These are phyloP conservation scores for Vigna radiata DNA, from an alignment of 306 rosid species.

Conservation along the genomic window DNA sequence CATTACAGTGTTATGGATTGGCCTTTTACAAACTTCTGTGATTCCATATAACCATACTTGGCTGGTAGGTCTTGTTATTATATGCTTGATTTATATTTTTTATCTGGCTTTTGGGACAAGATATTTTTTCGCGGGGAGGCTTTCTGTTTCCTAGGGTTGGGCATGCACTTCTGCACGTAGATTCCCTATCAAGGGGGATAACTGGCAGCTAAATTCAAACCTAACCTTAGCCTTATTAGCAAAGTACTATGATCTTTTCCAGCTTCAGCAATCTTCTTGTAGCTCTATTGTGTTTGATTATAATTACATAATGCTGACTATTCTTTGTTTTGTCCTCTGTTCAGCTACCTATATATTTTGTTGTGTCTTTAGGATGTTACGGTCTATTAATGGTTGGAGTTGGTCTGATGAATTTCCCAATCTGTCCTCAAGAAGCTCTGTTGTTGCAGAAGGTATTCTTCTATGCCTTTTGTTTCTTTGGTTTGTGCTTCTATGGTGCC, in stretches of 20 bases:
- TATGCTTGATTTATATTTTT: constrained; percentile 7
- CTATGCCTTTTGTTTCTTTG: constrained; percentile 6
- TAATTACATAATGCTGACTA: constrained; percentile 37
- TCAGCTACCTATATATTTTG: constrained; percentile 74
- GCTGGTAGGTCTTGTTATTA: constrained; percentile 70
- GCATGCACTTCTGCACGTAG: background rate
- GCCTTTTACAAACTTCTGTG: constrained; percentile 66
- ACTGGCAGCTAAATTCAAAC: constrained; percentile 20
- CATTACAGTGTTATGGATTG: constrained; percentile 75
- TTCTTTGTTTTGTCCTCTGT: constrained; percentile 36
- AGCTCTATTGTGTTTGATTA: background rate
- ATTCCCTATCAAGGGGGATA: constrained; percentile 4
- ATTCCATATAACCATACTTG: constrained; percentile 70
- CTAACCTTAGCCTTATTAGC: constrained; percentile 5
- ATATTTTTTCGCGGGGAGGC: constrained; percentile 7
- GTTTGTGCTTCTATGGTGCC: background rate
- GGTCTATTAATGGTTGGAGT: constrained; percentile 93
- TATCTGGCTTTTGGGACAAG: constrained; percentile 8
- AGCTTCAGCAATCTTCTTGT: background rate
- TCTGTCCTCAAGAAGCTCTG: constrained; percentile 83
- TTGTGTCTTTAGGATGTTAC: constrained; percentile 89
- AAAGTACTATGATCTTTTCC: constrained; percentile 27
- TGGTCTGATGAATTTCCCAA: constrained; percentile 85
- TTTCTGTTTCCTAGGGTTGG: constrained; percentile 17
- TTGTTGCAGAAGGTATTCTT: constrained; percentile 73